Evolutionary conservation across 176 grass and related monocot genomes (phyloP), one percentile per base, ranked within the genome.

Genomic region (Oryza glumipatula): DNA sequence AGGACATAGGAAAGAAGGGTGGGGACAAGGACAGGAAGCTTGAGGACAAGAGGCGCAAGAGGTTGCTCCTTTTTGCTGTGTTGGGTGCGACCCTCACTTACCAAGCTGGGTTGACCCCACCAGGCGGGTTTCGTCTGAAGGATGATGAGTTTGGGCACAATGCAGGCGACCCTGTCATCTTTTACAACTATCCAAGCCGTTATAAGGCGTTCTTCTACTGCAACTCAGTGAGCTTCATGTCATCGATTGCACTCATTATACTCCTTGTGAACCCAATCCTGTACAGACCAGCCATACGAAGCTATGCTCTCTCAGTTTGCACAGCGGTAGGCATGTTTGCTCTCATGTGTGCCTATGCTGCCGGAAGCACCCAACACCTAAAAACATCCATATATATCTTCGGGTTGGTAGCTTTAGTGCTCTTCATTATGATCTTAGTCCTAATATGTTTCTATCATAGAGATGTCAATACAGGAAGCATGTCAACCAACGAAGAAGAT

Each of bases 171-270:
- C 65, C 80, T 4, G 60, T 72, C 4, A 38, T 88, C 8, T 80
- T 19, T 3, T 24, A 72, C 49, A 70, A 41, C 28, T 63, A 24
- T 32, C 60, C 70, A 21, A 9, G 3, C 51, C 84, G 86, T 13
- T 88, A 88, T 33, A 46, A 38, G 16, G 38, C 80, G 0, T 88
- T 78, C 73, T 88, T 88, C 45, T 88, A 83, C 45, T 88, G 86
- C 65, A 88, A 88, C 16, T 67, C 86, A 15, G 35, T 48, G 13
- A 83, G 72, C 21, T 88, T 88, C 80, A 68, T 83, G 66, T 28
- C 51, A 4, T 88, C 86, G 9, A 33, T 88, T 1, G 73, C 81
- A 26, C 68, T 83, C 33, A 83, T 88, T 22, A 49, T 88, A 16
- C 33, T 88, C 4, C 80, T 88, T 0, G 67, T 81, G 67, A 81